Evolutionary conservation across 2,329 filamentous ascomycete genomes (phyloP).

Genomic region (Stagonosporopsis rhizophila): DNA sequence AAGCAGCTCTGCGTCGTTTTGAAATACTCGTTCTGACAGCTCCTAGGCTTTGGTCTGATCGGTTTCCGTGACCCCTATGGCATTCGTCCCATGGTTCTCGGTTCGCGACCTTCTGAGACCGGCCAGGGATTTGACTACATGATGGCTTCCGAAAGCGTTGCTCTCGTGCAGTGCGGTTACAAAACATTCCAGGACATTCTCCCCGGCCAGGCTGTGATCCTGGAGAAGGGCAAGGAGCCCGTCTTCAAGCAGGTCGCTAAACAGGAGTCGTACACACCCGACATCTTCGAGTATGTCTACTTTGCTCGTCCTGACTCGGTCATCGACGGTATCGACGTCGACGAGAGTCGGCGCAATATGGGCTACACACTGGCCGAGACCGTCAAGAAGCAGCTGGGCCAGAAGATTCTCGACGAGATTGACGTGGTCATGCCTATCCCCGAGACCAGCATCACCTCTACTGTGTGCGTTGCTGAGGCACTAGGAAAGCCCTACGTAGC

Average conservation of each 20-base stretch:
- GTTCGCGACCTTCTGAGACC: slow-evolving; percentile 72
- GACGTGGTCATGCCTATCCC: slow-evolving; percentile 86
- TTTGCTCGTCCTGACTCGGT: slow-evolving; percentile 81
- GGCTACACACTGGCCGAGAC: slow-evolving; percentile 79
- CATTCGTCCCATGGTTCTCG: slow-evolving; percentile 82
- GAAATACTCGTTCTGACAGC: slow-evolving; percentile 20
- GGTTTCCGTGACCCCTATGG: slow-evolving; percentile 81
- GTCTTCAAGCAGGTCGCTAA: slow-evolving; percentile 77
- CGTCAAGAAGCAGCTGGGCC: slow-evolving; percentile 71
- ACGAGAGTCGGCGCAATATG: slow-evolving; percentile 86
- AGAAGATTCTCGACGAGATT: slow-evolving; percentile 75
- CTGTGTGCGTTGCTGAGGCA: slow-evolving; percentile 75
- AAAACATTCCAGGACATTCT: slow-evolving; percentile 76
- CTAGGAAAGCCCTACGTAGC: slow-evolving; percentile 80
- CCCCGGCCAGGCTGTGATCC: slow-evolving; percentile 85
- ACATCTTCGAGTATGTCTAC: slow-evolving; percentile 90
- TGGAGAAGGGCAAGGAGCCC: slow-evolving; percentile 77
- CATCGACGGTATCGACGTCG: slow-evolving; percentile 88
- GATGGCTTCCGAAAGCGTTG: slow-evolving; percentile 88
- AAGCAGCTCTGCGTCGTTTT: slow-evolving; percentile 21
- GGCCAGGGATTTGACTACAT: slow-evolving; percentile 80
- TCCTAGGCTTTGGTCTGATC: slow-evolving; percentile 73
- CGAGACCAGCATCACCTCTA: slow-evolving; percentile 83
- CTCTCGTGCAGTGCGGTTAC: slow-evolving; percentile 82
- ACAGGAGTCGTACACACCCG: slow-evolving; percentile 75